A percentile compares a stretch with the other conserved stretches of the same genome.
These are phyloP conservation scores for Pythium aphanidermatum DNA, from an alignment of 352 stramenopile genomes.

Conservation along the genomic window DNA sequence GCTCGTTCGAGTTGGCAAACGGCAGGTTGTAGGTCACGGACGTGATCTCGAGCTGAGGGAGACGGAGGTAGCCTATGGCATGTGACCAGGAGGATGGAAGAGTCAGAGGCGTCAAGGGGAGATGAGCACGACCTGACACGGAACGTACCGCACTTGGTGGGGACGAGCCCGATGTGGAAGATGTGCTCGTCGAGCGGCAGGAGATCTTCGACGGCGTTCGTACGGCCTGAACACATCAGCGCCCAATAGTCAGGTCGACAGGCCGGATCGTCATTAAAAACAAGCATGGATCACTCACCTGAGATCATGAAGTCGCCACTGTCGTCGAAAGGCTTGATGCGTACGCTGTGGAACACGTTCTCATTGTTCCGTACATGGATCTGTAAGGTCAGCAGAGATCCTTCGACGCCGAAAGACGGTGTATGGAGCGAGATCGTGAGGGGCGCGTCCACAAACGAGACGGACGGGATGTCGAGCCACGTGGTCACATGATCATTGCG, in stretches of 20 bases:
- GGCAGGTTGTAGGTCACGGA: constrained; percentile 63
- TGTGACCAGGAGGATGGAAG: too few species aligned
- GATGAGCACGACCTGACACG: too few species aligned
- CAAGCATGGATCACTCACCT: constrained; percentile 18
- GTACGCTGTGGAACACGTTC: constrained; percentile 55
- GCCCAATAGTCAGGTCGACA: neutral
- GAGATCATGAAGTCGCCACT: constrained; percentile 74
- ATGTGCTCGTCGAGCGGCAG: constrained; percentile 61
- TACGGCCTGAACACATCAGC: constrained; percentile 34
- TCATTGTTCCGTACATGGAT: constrained; percentile 73
- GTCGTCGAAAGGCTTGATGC: constrained; percentile 62
- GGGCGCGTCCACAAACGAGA: constrained; percentile 64
- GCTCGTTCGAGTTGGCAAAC: constrained; percentile 62
- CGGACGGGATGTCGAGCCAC: constrained; percentile 49
- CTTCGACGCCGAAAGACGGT: constrained; percentile 69
- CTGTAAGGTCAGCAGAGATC: constrained; percentile 43
- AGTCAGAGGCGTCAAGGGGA: too few species aligned
- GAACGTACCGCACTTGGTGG: constrained; percentile 64
- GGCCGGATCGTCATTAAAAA: neutral
- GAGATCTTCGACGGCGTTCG: constrained; percentile 65
- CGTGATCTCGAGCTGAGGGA: constrained; percentile 72
- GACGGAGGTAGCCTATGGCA: constrained; percentile 52
- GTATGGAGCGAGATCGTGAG: constrained; percentile 60
- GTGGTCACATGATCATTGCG: constrained; percentile 58
- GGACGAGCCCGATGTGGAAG: constrained; percentile 60